Evolutionary conservation across 495 filamentous ascomycete species (phyloP), one percentile per base, ranked within the genome.

Genomic region (Penicillium parvum): DNA sequence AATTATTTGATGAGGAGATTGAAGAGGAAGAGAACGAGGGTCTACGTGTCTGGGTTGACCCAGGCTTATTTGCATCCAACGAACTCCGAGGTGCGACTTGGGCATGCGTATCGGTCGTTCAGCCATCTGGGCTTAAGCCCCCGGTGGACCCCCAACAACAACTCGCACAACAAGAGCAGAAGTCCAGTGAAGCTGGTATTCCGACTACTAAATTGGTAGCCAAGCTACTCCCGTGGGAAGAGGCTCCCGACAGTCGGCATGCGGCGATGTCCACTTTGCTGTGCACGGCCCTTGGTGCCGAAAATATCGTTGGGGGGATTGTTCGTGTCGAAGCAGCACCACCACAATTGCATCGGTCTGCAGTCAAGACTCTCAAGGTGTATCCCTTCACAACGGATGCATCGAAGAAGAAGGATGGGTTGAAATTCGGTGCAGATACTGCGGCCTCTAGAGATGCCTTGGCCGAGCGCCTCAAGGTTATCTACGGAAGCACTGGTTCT

Each of bases 361-460:
- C 71, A 1, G 65, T 77, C 14, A 69, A 72, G 47, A 53, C 52
- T 26, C 57, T 98, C 12, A 92, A 85, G 45, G 64, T 97, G 0
- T 86, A 81, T 49, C 94, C 92, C 0, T 95, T 96, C 49, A 64
- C 76, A 7, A 64, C 72, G 2, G 65, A 77, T 19, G 60, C 64
- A 2, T 60, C 69, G 11, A 78, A 75, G 38, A 65, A 75, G 16
- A 69, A 69, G 11, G 75, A 78, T 26, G 84, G 86, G 0, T 66
- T 97, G 14, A 90, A 84, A 55, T 96, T 96, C 57, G 94, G 94
- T 4, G 86, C 88, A 5, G 87, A 95, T 45, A 85, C 86, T 6
- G 86, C 85, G 41, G 75, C 80, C 7, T 84, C 89, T 49, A 69
- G 77, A 32, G 82, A 90, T 60, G 82, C 86, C 47, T 73, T 84